These are phyloP conservation scores for Guadua angustifolia DNA, from an alignment of 176 grass and related monocot species.

Conservation along the genomic window DNA sequence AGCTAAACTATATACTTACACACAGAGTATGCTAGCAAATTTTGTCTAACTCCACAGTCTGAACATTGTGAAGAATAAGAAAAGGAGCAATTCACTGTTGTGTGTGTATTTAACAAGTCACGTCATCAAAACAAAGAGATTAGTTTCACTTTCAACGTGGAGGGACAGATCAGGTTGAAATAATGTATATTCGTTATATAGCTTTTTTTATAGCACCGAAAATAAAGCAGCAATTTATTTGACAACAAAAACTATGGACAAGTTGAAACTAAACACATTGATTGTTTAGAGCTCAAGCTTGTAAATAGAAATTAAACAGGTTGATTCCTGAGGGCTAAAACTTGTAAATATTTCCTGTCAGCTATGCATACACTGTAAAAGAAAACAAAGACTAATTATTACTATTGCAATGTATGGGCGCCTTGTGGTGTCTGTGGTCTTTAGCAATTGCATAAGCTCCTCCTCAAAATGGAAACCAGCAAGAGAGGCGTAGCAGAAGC, in stretches of 20 bases:
- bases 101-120: slow-evolving; percentile 27
- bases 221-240: slow-evolving; percentile 23
- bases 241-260: slow-evolving; percentile 24
- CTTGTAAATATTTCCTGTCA: background rate
- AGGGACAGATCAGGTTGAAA: background rate
- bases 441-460: slow-evolving; percentile 66
- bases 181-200: background rate
- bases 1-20: slow-evolving; percentile 23
- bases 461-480: slow-evolving; percentile 88
- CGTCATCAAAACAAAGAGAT: background rate
- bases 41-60: background rate
- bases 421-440: slow-evolving; percentile 65
- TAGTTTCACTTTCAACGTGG: slow-evolving; percentile 22
- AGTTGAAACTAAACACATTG: background rate
- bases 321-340: slow-evolving; percentile 15
- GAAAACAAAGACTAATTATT: slow-evolving; percentile 50
- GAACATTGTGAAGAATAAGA: slow-evolving; percentile 20
- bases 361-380: slow-evolving; percentile 24
- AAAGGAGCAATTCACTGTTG: background rate
- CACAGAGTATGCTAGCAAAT: background rate
- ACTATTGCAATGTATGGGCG: slow-evolving; percentile 91
- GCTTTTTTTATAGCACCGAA: background rate
- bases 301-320: slow-evolving; percentile 23
- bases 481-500: slow-evolving; percentile 86
- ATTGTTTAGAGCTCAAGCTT: slow-evolving; percentile 24